These are phyloP conservation scores for Brassica cretica DNA, from an alignment of 345 rosid genomes.

Conservation along the genomic window DNA sequence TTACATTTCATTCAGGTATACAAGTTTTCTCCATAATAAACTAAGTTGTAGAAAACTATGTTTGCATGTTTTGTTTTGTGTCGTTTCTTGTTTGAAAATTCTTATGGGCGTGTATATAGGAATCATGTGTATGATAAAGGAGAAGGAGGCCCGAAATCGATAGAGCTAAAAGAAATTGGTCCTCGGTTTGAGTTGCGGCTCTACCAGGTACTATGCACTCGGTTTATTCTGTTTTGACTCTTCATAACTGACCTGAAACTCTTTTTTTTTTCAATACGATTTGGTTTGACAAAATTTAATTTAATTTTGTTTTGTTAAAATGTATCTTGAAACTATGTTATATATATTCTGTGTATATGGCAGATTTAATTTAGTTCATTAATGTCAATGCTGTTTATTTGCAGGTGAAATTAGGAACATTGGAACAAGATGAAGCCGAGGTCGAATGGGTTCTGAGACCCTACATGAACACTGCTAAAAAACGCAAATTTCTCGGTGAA, in stretches of 20 bases:
- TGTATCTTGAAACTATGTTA: neutral
- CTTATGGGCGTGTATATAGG: constrained; percentile 44
- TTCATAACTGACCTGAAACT: neutral
- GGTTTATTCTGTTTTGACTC: neutral
- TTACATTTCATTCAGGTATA: constrained; percentile 87
- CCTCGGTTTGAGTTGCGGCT: constrained; percentile 88
- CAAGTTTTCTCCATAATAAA: constrained; percentile 23
- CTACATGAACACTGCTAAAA: no score
- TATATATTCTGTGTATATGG: neutral
- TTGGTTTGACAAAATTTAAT: neutral
- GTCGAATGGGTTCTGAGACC: constrained; percentile 80
- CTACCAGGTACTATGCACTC: constrained; percentile 58
- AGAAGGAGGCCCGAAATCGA: constrained; percentile 79
- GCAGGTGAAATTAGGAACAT: constrained; percentile 78
- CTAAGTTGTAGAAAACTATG: neutral
- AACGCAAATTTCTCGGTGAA: no score
- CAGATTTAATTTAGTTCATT: neutral
- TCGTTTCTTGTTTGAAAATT: neutral
- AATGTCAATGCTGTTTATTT: neutral
- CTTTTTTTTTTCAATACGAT: neutral
- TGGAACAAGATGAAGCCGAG: constrained; percentile 87
- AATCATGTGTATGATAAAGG: constrained; percentile 75
- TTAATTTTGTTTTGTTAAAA: neutral
- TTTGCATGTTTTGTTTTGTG: neutral
- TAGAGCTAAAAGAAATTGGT: constrained; percentile 86